These are phyloP conservation scores for Sugiyamaella qingdaonensis DNA, from an alignment of 805 yeast genomes.

Conservation along the genomic window DNA sequence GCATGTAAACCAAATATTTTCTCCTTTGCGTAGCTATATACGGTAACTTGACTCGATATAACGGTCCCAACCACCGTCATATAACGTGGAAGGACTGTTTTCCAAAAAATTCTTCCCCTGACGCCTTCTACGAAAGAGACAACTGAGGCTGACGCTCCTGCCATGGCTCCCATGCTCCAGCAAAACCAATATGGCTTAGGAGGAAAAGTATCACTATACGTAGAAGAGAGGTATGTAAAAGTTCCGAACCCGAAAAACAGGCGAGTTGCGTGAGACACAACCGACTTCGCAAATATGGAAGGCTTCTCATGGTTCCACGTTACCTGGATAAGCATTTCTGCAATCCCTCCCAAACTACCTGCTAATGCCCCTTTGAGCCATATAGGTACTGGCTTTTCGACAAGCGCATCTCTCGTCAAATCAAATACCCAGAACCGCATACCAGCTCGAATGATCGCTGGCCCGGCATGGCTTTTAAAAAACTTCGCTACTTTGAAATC, in stretches of 20 bases:
- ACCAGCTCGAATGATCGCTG: background rate
- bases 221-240: constrained; percentile 4
- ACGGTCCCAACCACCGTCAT: constrained; percentile 7
- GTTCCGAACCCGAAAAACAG: constrained; percentile 6
- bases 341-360: constrained; percentile 4
- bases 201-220: background rate
- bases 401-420: background rate
- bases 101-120: background rate
- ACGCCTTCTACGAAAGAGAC: background rate
- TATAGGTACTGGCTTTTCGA: background rate
- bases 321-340: background rate
- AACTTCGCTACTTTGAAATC: background rate
- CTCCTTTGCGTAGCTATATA: background rate
- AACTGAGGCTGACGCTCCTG: constrained; percentile 7
- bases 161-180: constrained; percentile 9
- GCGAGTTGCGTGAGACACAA: background rate
- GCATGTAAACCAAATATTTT: background rate
- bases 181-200: constrained; percentile 9
- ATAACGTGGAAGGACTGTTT: background rate
- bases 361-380: background rate
- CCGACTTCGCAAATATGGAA: background rate
- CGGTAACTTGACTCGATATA: constrained; percentile 5
- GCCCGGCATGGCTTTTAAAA: background rate
- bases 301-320: background rate
- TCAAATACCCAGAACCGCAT: constrained; percentile 8